A percentile compares a stretch with the other conserved stretches of the same genome.
Evolutionary conservation across 2,329 filamentous ascomycete species (phyloP).

Genomic region (Aureobasidium mangrovei): DNA sequence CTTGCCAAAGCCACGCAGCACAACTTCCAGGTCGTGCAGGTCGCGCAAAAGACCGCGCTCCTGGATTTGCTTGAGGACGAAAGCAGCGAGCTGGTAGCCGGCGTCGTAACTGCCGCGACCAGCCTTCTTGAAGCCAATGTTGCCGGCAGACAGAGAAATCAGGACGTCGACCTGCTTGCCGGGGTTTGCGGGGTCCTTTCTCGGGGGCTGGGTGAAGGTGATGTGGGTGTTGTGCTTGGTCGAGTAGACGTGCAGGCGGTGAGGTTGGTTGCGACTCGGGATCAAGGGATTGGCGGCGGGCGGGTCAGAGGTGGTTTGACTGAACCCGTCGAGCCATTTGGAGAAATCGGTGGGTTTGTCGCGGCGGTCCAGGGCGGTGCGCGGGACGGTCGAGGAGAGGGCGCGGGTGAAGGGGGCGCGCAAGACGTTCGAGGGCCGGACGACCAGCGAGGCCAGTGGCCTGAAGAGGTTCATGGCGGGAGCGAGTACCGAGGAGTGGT

Average conservation of each 20-base stretch:
- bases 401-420: background rate
- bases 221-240: conserved; percentile 95
- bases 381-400: background rate
- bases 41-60: conserved; percentile 69
- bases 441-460: conserved; percentile 2
- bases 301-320: background rate
- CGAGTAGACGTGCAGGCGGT: conserved; percentile 78
- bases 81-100: conserved; percentile 79
- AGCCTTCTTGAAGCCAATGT: conserved; percentile 83
- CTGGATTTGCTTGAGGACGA: conserved; percentile 74
- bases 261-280: conserved; percentile 38
- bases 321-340: background rate
- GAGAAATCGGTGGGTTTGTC: background rate
- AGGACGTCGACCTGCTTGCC: conserved; percentile 52
- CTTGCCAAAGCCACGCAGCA: conserved; percentile 74
- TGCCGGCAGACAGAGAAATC: conserved; percentile 71
- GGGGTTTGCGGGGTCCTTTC: conserved; percentile 38
- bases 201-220: conserved; percentile 66
- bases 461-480: conserved; percentile 7
- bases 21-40: conserved; percentile 69
- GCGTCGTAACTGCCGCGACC: conserved; percentile 79
- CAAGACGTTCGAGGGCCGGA: background rate
- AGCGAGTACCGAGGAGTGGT: background rate
- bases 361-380: background rate
- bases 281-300: background rate